Evolutionary conservation across 2,329 filamentous ascomycete species (phyloP).

Genomic region (Trematosphaeria pertusa): DNA sequence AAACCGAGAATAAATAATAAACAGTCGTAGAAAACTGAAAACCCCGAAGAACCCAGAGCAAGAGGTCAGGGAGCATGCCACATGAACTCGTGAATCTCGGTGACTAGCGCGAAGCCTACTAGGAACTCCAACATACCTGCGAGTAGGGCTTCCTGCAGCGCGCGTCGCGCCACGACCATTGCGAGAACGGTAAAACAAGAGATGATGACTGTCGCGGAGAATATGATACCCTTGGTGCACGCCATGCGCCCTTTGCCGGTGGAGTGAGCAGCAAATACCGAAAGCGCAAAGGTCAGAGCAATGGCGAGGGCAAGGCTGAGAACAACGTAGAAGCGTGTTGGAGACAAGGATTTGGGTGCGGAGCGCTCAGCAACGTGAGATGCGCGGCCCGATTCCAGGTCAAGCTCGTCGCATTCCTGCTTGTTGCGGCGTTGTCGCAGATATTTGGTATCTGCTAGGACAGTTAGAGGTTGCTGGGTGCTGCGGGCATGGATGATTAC

Average conservation of each 20-base stretch:
- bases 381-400: constrained; percentile 19
- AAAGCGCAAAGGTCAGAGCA: constrained; percentile 19
- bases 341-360: constrained; percentile 10
- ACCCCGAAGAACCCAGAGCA: no score
- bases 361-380: background rate
- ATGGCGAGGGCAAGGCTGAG: constrained; percentile 11
- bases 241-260: constrained; percentile 25
- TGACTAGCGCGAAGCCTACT: constrained; percentile 33
- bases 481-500: constrained; percentile 15
- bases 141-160: constrained; percentile 28
- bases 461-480: constrained; percentile 1
- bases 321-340: constrained; percentile 18
- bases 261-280: constrained; percentile 16
- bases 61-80: constrained; percentile 5
- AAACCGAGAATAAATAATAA: no score
- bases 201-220: constrained; percentile 26
- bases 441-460: constrained; percentile 17
- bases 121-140: constrained; percentile 29
- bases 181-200: constrained; percentile 24
- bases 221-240: constrained; percentile 29
- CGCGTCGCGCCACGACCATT: constrained; percentile 28
- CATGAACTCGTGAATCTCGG: constrained; percentile 31
- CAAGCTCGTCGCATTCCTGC: constrained; percentile 2
- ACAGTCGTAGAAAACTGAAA: no score
- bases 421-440: constrained; percentile 23